Evolutionary conservation across 164 flowering plant genomes (phyloP).

Genomic region (Chimonanthus praecox): DNA sequence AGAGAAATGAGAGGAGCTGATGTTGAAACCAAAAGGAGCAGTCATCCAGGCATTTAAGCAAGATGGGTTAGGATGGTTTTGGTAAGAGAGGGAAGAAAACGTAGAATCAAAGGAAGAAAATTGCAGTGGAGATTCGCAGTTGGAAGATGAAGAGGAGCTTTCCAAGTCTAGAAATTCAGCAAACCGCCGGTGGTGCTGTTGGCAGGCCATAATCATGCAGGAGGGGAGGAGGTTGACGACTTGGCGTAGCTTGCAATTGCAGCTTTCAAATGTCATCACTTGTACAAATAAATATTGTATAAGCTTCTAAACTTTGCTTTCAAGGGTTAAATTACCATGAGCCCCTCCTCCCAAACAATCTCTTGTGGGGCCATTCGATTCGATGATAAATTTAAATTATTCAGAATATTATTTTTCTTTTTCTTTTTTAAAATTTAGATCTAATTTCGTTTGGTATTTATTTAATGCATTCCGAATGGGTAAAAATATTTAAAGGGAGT

Average conservation of each 20-base stretch:
- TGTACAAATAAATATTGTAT: too few species aligned
- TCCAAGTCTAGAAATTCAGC: constrained; percentile 16
- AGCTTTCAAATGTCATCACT: constrained; percentile 9
- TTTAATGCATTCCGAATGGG: too few species aligned
- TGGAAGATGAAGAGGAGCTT: constrained; percentile 49
- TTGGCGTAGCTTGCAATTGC: constrained; percentile 49
- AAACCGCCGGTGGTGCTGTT: constrained; percentile 18
- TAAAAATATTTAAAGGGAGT: too few species aligned
- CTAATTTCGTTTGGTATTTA: too few species aligned
- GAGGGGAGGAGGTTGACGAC: constrained; percentile 12
- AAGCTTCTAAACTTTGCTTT: too few species aligned
- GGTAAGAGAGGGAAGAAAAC: constrained; percentile 15
- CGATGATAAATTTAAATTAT: too few species aligned
- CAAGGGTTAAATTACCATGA: too few species aligned
- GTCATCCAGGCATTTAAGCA: constrained; percentile 11
- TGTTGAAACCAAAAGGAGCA: constrained; percentile 6
- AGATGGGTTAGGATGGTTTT: constrained; percentile 5
- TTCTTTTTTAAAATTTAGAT: too few species aligned
- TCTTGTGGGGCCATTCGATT: too few species aligned
- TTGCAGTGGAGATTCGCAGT: not conserved
- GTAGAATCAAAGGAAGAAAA: constrained; percentile 24
- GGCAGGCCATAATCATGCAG: constrained; percentile 24
- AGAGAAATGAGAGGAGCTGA: not conserved
- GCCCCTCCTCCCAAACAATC: too few species aligned
- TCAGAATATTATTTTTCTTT: too few species aligned